Base-by-base conservation (phyloP, 768 basidiomycete species). In the Albatrellus ellisii region DNA sequence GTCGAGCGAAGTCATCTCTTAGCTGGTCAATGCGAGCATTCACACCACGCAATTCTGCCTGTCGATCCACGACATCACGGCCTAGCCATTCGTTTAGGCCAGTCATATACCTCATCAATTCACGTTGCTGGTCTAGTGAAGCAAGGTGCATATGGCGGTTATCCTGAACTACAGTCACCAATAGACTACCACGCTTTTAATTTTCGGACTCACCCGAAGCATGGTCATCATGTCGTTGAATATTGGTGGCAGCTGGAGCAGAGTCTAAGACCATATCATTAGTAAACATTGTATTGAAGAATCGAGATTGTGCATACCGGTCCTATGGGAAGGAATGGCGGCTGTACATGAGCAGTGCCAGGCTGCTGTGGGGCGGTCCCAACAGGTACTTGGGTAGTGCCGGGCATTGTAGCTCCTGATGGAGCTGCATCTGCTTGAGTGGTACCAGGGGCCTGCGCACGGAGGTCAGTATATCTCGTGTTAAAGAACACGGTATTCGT, bases 81-180 rank as follows among this genome's bases (percentile, higher is more conserved):
- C 70, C 77, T 12, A 90, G 62, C 87, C 87, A 90, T 26, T 73
- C 70, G 48, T 89, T 90, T 25, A 89, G 62, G 2, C 67, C 72
- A 36, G 71, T 55, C 73, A 90, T 78, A 50, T 90, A 88, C 40
- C 79, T 64, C 73, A 84, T 84, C 39, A 86, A 62, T 54, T 83
- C 82, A 28, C 82, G 70, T 49, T 84, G 83, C 52, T 88, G 83
- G 36, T 82, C 78, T 11, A 86, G 70, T 21, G 80, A 79, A 0
- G 81, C 83, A 15, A 75, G 58, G 56, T 84, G 80, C 1, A 80
- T 80, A 4, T 73, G 58, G 3, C 79, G 79, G 56, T 82, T 85
- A 63, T 86, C 80, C 85, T 88, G 41, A 31, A 11, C 6, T 8
- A 18, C 24, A 17, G 40, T 11, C 37, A 27, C 31, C 6, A n/a